These are phyloP conservation scores for Giardia muris DNA, from an alignment of 208 protist genomes.

Conservation along the genomic window DNA sequence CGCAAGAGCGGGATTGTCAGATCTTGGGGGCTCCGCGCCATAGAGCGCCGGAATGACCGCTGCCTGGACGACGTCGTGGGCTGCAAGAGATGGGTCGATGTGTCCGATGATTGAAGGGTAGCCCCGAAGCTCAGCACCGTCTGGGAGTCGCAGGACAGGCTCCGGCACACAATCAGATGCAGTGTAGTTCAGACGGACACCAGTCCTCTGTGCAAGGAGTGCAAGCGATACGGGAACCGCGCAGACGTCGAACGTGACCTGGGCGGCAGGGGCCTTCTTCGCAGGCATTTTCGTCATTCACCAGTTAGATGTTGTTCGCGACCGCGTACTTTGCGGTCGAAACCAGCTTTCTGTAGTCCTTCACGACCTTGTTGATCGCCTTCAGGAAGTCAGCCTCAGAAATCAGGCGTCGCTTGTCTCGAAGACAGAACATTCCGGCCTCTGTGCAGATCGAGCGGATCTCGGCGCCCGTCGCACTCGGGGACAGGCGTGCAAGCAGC, in stretches of 20 bases:
- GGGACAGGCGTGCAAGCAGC: slow-evolving; percentile 89
- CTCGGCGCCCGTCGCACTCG: slow-evolving; percentile 88
- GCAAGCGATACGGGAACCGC: background rate
- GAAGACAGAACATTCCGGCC: slow-evolving; percentile 98
- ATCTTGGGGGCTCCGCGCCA: no score
- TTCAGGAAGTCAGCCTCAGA: slow-evolving; percentile 98
- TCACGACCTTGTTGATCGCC: slow-evolving; percentile 99
- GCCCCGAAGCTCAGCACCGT: background rate
- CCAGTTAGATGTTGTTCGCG: background rate
- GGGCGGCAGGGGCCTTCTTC: background rate
- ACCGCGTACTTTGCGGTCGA: slow-evolving; percentile 98
- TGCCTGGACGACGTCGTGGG: no score
- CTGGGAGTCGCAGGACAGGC: background rate
- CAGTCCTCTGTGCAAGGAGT: background rate
- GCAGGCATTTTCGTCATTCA: background rate
- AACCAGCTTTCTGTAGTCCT: slow-evolving; percentile 96
- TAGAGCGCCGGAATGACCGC: background rate
- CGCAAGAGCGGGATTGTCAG: no score
- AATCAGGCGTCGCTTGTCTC: slow-evolving; percentile 85
- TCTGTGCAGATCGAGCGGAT: slow-evolving; percentile 93
- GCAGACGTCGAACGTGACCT: background rate
- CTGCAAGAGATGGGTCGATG: background rate
- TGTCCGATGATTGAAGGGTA: background rate
- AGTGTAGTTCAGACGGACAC: background rate
- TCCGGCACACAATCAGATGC: background rate